Base-by-base conservation (phyloP, 2,329 filamentous ascomycete species). In the Cladosporium sp. region DNA sequence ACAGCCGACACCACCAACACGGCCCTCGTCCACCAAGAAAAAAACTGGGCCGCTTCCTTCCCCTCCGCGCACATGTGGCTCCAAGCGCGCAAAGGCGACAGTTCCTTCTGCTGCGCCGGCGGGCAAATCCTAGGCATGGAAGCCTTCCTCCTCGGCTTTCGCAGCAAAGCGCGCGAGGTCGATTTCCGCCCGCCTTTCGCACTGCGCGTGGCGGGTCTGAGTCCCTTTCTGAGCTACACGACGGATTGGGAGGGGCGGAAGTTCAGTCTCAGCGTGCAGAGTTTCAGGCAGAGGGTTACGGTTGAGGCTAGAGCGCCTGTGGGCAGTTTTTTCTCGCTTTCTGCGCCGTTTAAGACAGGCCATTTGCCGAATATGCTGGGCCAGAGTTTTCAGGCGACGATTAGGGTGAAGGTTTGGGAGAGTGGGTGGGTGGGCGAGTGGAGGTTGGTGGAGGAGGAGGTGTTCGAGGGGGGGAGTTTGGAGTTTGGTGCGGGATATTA, bases 401-500 rank as follows among this genome's bases (percentile, higher is more conserved):
- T 76, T n/a, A 65, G 69, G 27, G 67, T 76, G 1, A 61, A 64
- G 55, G 59, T 75, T 1, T 74, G 60, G 38, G 59, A 71, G 57
- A 66, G 67, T 55, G 56, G 61, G 5, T 68, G 67, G 59, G 64
- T 69, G 18, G 59, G 66, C 3, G 60, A 60, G 22, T 77, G 74
- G 74, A 62, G 58, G 43, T 53, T 69, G 53, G 55, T 72, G 0
- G 60, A 63, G 42, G 64, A 62, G 51, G 71, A 72, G 41, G 58
- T 47, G 36, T 76, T 75, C 53, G 66, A 72, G 41, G 59, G 62
- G 9, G 71, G 64, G 20, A 73, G 72, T 60, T 51, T 78, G 50
- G 74, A 77, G 53, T 77, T 76, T 64, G 74, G 73, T 0, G 74
- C 71, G 0, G 70, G 59, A 1, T 77, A 73, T 55, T 76, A 73